These are phyloP conservation scores for Mortierella hygrophila DNA, from an alignment of 192 early-diverging fungal species.

Conservation along the genomic window DNA sequence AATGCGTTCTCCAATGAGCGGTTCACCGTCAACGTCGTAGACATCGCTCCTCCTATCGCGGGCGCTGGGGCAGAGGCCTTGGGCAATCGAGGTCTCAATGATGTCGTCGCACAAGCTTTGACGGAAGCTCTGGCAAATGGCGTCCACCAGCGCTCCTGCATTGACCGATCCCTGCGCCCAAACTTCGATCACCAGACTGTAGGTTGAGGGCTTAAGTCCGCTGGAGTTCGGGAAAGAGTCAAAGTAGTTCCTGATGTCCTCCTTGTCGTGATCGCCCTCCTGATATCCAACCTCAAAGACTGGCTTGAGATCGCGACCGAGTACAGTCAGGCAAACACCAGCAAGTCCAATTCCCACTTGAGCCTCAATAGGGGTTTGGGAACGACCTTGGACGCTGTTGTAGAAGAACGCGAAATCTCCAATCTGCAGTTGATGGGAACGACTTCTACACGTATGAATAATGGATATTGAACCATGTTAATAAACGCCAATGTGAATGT, in stretches of 20 bases:
- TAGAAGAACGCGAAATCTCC: conserved; percentile 68
- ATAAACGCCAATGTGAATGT: conserved; percentile 4
- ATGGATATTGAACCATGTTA: neutral
- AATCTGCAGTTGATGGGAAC: conserved; percentile 46
- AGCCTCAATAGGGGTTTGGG: conserved; percentile 55
- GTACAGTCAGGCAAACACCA: conserved; percentile 63
- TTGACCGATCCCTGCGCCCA: conserved; percentile 65
- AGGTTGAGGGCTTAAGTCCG: conserved; percentile 29
- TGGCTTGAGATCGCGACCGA: conserved; percentile 54
- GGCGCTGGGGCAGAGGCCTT: conserved; percentile 50
- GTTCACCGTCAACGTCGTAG: conserved; percentile 20
- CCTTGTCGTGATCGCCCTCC: conserved; percentile 44
- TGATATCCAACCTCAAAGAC: conserved; percentile 54
- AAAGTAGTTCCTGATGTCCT: conserved; percentile 44
- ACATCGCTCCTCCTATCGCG: conserved; percentile 36
- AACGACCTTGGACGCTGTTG: conserved; percentile 56
- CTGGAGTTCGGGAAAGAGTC: conserved; percentile 30
- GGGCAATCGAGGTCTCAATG: conserved; percentile 60
- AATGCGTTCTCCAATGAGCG: conserved; percentile 44
- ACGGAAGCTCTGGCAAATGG: conserved; percentile 59
- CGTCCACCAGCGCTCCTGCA: conserved; percentile 48
- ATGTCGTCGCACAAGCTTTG: conserved; percentile 70
- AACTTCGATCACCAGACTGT: conserved; percentile 61
- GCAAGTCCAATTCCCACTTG: conserved; percentile 66
- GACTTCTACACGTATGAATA: neutral